These are phyloP conservation scores for Lantana camara DNA, from an alignment of 257 asterid genomes.

Conservation along the genomic window DNA sequence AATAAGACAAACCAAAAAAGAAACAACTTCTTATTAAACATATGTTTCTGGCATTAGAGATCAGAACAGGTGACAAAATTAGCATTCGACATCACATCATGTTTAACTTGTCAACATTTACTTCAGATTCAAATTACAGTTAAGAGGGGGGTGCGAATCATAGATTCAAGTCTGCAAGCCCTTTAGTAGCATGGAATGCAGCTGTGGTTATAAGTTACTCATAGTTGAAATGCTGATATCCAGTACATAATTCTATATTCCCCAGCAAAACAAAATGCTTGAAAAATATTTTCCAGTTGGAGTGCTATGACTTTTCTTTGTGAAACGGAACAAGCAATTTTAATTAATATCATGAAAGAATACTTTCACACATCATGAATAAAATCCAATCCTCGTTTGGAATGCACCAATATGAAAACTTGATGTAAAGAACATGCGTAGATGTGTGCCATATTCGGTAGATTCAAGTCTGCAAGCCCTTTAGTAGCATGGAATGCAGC, in stretches of 20 bases:
- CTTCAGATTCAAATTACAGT: conserved; percentile 7
- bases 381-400: too few relatives aligned
- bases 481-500: conserved; percentile 4
- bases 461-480: conserved; percentile 3
- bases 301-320: neutral
- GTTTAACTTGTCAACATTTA: neutral
- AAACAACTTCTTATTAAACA: neutral
- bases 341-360: neutral
- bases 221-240: neutral
- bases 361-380: too few relatives aligned
- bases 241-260: neutral
- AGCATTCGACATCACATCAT: neutral
- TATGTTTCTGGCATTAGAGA: neutral
- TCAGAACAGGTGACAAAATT: conserved; percentile 12
- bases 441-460: too few relatives aligned
- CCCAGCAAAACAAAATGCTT: neutral
- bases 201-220: neutral
- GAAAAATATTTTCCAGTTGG: neutral
- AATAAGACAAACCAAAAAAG: neutral
- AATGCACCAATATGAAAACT: too few relatives aligned
- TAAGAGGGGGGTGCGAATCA: conserved; percentile 3
- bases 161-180: neutral
- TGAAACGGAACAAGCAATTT: neutral
- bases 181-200: conserved; percentile 1
- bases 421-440: too few relatives aligned